Base-by-base conservation (phyloP, 2,329 filamentous ascomycete genomes). In the Dryadomyces quercus-mongolicae region DNA sequence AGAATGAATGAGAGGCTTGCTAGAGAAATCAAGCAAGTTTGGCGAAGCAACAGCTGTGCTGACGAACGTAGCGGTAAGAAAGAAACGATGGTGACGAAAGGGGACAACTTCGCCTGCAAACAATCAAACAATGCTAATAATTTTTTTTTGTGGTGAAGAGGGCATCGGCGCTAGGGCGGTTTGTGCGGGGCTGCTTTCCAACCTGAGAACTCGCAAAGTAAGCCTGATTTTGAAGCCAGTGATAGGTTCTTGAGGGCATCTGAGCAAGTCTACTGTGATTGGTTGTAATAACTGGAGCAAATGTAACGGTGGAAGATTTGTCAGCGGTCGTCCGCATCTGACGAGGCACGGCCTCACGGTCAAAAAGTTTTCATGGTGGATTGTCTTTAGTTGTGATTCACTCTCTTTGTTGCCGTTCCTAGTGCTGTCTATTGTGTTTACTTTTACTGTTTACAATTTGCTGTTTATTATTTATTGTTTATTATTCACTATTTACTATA, bases 81-180 rank as follows among this genome's bases (percentile, higher is more conserved):
- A 48, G 25, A 20, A 40, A 16, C 45, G 50, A 54, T 21, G 47
- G 15, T 18, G 42, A 13, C 51, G 31, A 49, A 51, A 43, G 31
- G 21, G 25, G 25, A 31, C 25, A 31, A 31, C 25, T 31, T 31
- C 25, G 25, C 25, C 25, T 31, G 38, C 12, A 42, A 42, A 57
- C 53, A 55, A 58, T 55, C 40, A 51, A 50, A 57, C 55, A 54
- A 54, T 55, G 49, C 45, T 36, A 53, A 53, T 52, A 57, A 55
- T 51, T 52, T 58, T 50, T 50, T 57, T 57, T 51, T 56, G 54
- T 59, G 51, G 49, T 51, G 50, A 51, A 36, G 52, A 57, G 56
- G 57, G 57, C 57, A 59, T 48, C 38, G 22, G 49, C 56, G 54
- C 58, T 59, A 59, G 58, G 55, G 56, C 47, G 54, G 45, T 55